Conservation (phyloP, 345 rosid species). For the Brassica incana region DNA sequence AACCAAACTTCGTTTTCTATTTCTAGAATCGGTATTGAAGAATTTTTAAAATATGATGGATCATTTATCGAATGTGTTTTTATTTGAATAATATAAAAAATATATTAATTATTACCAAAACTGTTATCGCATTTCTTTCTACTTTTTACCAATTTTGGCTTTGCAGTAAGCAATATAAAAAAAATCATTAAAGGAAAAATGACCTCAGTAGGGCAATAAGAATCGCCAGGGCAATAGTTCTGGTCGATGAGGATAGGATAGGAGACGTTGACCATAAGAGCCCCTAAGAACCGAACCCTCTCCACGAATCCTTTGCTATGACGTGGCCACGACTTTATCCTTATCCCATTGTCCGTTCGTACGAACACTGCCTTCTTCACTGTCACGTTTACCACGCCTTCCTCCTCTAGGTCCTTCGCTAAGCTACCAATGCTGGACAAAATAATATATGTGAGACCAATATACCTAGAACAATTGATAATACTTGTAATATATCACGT, state of each 20-base stretch:
- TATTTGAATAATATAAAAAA: not conserved
- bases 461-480: not conserved
- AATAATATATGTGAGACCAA: not conserved
- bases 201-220: slow-evolving; percentile 54
- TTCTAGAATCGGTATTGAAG: not conserved
- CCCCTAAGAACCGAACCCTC: slow-evolving; percentile 43
- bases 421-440: slow-evolving; percentile 56
- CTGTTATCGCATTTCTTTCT: not conserved
- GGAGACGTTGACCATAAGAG: slow-evolving; percentile 44
- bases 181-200: slow-evolving; percentile 1
- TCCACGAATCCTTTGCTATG: slow-evolving; percentile 57
- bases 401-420: slow-evolving; percentile 44
- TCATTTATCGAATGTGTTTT: not conserved
- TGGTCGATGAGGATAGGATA: slow-evolving; percentile 62
- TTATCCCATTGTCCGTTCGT: slow-evolving; percentile 53
- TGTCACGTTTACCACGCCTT: slow-evolving; percentile 59
- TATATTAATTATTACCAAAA: not conserved
- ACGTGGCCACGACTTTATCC: slow-evolving; percentile 72
- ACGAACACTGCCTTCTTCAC: slow-evolving; percentile 43
- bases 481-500: not conserved
- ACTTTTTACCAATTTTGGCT: not conserved
- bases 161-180: not conserved
- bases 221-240: slow-evolving; percentile 57
- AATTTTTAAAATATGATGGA: not conserved
- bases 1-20: not conserved